Evolutionary conservation across 1,139 yeast genomes (phyloP).

Genomic region (Zygosaccharomyces pseudobailii): DNA sequence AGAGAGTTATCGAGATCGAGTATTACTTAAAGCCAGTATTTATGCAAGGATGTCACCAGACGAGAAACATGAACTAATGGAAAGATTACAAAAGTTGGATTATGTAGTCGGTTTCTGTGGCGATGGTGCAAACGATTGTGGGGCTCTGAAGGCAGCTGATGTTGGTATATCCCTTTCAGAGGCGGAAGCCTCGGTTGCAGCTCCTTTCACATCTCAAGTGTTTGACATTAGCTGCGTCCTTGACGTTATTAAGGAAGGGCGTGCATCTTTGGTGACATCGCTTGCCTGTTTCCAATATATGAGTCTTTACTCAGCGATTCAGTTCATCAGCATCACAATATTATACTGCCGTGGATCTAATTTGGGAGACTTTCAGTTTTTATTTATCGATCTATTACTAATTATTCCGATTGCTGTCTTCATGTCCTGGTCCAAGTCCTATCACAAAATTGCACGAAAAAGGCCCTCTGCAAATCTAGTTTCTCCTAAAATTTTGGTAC

Average conservation of each 20-base stretch:
- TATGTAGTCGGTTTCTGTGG: slow-evolving; percentile 98
- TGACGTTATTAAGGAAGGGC: slow-evolving; percentile 87
- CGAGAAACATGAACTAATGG: slow-evolving; percentile 93
- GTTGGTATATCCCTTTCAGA: slow-evolving; percentile 94
- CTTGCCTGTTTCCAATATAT: slow-evolving; percentile 96
- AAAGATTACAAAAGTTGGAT: slow-evolving; percentile 74
- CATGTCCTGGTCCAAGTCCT: slow-evolving; percentile 96
- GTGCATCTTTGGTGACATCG: slow-evolving; percentile 91
- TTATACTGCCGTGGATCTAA: slow-evolving; percentile 86
- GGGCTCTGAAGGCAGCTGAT: slow-evolving; percentile 95
- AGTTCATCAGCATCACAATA: slow-evolving; percentile 80
- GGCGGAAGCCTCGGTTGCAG: slow-evolving; percentile 98
- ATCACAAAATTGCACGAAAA: slow-evolving; percentile 52
- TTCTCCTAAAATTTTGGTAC: slow-evolving; percentile 79
- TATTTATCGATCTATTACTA: slow-evolving; percentile 84
- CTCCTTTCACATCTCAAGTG: slow-evolving; percentile 87
- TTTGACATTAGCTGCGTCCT: slow-evolving; percentile 92
- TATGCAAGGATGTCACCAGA: slow-evolving; percentile 99
- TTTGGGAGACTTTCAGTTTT: slow-evolving; percentile 94
- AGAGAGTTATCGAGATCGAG: slow-evolving; percentile 44
- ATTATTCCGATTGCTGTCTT: slow-evolving; percentile 92
- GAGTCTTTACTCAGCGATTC: slow-evolving; percentile 96
- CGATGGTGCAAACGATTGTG: slow-evolving; percentile 96
- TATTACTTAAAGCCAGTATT: slow-evolving; percentile 69
- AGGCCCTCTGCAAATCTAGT: slow-evolving; percentile 93